These are phyloP conservation scores for Cladosporium sp. DNA, from an alignment of 2,329 filamentous ascomycete genomes.

Conservation along the genomic window DNA sequence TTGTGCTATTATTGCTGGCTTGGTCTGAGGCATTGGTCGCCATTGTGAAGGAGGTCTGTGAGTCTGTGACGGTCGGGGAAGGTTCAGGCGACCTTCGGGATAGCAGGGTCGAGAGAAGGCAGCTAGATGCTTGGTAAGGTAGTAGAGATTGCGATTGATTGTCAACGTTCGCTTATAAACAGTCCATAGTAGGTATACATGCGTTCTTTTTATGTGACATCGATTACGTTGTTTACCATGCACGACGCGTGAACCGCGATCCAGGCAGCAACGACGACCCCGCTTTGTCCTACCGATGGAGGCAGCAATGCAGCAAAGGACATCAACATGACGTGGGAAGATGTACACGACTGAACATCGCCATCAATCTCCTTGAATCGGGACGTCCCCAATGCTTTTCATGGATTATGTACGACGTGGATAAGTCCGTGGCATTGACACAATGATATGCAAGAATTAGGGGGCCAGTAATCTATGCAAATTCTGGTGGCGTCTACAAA, in stretches of 20 bases:
- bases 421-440: not conserved
- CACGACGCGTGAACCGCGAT: not conserved
- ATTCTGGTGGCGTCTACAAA: not conserved
- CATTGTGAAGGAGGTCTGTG: constrained; percentile 12
- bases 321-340: not conserved
- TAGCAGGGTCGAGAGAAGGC: not conserved
- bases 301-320: too few species aligned
- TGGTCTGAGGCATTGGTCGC: constrained; percentile 7
- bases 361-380: not conserved
- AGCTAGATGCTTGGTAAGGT: not conserved
- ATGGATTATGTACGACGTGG: not conserved
- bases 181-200: not conserved
- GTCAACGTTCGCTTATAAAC: not conserved
- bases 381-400: not conserved
- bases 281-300: not conserved
- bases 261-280: not conserved
- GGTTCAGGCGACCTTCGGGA: not conserved
- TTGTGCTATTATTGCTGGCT: not conserved
- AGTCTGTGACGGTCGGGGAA: not conserved
- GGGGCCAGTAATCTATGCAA: not conserved
- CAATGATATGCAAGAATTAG: not conserved
- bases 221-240: not conserved
- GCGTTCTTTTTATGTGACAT: not conserved
- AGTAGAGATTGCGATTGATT: not conserved
- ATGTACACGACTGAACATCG: not conserved